A percentile compares a stretch with the other conserved stretches of the same genome.
Conservation (phyloP, 2,329 filamentous ascomycete species). For the Phaeosphaeria sp. region DNA sequence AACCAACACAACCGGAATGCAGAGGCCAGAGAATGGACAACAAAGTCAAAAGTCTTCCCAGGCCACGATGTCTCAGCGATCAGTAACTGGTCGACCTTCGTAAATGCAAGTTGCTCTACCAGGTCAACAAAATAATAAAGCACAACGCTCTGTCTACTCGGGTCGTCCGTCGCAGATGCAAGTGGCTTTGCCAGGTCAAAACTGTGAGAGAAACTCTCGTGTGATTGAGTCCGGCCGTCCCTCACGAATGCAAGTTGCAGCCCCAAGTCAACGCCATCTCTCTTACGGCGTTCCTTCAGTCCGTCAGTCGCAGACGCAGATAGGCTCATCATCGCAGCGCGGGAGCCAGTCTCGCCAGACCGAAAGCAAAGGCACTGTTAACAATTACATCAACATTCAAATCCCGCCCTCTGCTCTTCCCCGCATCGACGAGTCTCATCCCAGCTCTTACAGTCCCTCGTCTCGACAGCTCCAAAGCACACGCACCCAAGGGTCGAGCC, state of each 20-base stretch:
- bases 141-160: not conserved
- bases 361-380: not conserved
- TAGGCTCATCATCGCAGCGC: not conserved
- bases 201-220: not conserved
- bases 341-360: not conserved
- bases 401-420: not conserved
- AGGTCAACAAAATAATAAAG: not conserved
- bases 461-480: not conserved
- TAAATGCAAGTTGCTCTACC: not conserved
- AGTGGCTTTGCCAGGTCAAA: not conserved
- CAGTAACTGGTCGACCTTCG: not conserved
- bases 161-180: conserved; percentile 1
- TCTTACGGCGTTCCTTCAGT: not conserved
- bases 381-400: not conserved
- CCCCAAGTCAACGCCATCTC: not conserved
- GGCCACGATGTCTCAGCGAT: not conserved
- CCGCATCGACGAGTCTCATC: not conserved
- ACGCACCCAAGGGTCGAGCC: not conserved
- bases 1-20: not conserved
- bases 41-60: not conserved
- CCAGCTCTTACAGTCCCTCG: not conserved
- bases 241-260: not conserved
- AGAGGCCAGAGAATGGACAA: not conserved
- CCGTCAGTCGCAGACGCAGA: not conserved
- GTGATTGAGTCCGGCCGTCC: not conserved